Percentiles rank a stretch among this genome's conserved stretches.
Conservation (phyloP, 2,329 filamentous ascomycete genomes). For the Penicillium sp. region DNA sequence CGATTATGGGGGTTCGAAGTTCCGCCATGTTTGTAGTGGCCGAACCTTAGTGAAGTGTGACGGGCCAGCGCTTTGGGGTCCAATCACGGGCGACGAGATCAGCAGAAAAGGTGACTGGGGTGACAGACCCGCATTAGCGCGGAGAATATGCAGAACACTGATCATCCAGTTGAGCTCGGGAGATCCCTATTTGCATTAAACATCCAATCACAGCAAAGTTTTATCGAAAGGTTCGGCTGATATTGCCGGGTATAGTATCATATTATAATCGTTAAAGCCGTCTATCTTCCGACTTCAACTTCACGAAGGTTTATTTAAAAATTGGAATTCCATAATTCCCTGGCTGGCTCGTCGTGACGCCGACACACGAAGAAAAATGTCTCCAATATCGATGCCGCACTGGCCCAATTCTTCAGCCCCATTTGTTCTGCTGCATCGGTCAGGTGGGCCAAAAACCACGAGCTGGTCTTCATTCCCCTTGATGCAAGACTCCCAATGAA, state of each 20-base stretch:
- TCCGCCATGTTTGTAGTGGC: conserved; percentile 7
- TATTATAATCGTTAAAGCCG: not conserved
- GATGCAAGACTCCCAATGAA: conserved; percentile 21
- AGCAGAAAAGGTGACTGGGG: conserved; percentile 18
- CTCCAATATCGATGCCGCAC: conserved; percentile 7
- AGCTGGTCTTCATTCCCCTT: conserved; percentile 7
- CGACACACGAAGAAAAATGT: conserved; percentile 15
- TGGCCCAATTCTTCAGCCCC: conserved; percentile 10
- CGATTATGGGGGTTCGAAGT: conserved; percentile 4
- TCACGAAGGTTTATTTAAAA: not conserved
- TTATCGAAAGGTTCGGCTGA: not conserved
- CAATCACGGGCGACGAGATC: conserved; percentile 15
- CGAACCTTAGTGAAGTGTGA: conserved; percentile 17
- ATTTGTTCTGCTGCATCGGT: conserved; percentile 6
- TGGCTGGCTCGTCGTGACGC: conserved; percentile 7
- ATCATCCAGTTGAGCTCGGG: not conserved
- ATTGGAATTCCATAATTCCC: conserved; percentile 7
- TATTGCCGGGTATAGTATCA: not conserved
- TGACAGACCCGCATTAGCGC: conserved; percentile 27
- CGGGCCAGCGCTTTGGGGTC: conserved; percentile 18
- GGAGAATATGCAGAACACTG: conserved; percentile 6
- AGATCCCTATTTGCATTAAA: not conserved
- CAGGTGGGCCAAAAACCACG: conserved; percentile 16
- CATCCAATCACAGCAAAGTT: not conserved
- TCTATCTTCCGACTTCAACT: not conserved